Base-by-base conservation (phyloP, 768 basidiomycete genomes). In the Phaeotremella fagi region DNA sequence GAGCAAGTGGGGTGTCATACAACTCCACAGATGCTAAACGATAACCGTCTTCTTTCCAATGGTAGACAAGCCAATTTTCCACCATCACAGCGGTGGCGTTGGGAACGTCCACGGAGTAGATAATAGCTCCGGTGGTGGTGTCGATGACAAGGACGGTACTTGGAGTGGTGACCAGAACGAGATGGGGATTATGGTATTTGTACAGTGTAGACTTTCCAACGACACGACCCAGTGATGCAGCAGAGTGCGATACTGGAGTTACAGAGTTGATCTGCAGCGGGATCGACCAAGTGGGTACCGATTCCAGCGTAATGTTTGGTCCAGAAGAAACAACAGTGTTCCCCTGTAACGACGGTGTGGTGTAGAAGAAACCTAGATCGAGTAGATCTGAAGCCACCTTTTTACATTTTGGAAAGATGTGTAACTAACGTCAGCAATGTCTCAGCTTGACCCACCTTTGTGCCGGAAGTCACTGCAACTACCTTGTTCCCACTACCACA, bases 31-130 rank as follows among this genome's bases (percentile, higher is more conserved):
- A 85, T 2, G 90, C 84, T 45, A 94, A 74, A 45, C 82, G 79
- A 68, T 85, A 82, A 64, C 86, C 87, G 2, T 83, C 75, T 12
- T 78, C 80, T 47, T 88, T 85, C 68, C 84, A 90, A 68, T 88
- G 80, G 75, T 90, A 94, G 6, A 90, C 85, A 38, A 98, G 71
- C 91, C 92, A 95, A 70, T 98, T 95, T 75, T 97, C 92, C 22
- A 81, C 79, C 49, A 98, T 76, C 2, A 78, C 75, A 18, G 83
- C 82, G 60, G 85, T 81, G 0, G 50, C 29, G 48, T 56, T 67
- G 20, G 69, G 65, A 6, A 92, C 68, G 26, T 77, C 76, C 1
- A 80, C 79, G 36, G 82, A 80, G 72, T 92, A 90, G 2, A 92
- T 60, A 15, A 87, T 76, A 1, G 80, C 83, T 1, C 92, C 92